Percentiles rank a stretch among this genome's conserved stretches.
Evolutionary conservation across 805 yeast genomes (phyloP).

Genomic region (Kazachstania bromeliacearum): DNA sequence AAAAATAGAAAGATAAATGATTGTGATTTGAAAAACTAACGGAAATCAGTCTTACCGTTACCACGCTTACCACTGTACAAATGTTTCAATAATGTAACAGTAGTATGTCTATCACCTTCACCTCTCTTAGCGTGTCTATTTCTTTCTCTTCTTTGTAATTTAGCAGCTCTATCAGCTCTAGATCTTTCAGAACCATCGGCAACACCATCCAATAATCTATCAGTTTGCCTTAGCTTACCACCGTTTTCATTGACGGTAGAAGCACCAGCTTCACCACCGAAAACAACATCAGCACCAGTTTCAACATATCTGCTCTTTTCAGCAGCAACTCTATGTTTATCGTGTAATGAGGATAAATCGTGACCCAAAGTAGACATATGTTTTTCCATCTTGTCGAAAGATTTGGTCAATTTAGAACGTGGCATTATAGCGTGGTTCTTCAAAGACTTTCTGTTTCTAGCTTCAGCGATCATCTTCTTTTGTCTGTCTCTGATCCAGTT

Average conservation of each 20-base stretch:
- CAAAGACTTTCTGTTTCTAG: slow-evolving; percentile 76
- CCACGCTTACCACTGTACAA: slow-evolving; percentile 95
- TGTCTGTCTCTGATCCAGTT: slow-evolving; percentile 93
- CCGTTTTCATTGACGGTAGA: slow-evolving; percentile 28
- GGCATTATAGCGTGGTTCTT: slow-evolving; percentile 86
- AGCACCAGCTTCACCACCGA: slow-evolving; percentile 35
- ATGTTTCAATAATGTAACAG: slow-evolving; percentile 85
- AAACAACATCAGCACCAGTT: slow-evolving; percentile 75
- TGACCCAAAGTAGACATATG: slow-evolving; percentile 88
- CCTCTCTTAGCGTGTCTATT: slow-evolving; percentile 87
- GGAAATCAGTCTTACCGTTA: slow-evolving; percentile 83
- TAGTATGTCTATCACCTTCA: slow-evolving; percentile 88
- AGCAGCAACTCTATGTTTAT: slow-evolving; percentile 36
- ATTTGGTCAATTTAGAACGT: slow-evolving; percentile 72
- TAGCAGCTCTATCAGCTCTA: slow-evolving; percentile 79
- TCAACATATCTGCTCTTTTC: slow-evolving; percentile 33
- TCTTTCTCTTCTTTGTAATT: slow-evolving; percentile 87
- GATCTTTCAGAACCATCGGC: slow-evolving; percentile 69
- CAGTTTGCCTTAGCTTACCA: slow-evolving; percentile 48
- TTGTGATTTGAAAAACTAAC: slow-evolving; percentile 36
- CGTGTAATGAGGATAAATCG: slow-evolving; percentile 61
- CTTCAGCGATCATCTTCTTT: slow-evolving; percentile 83
- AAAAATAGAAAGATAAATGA: too few species aligned
- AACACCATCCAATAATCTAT: slow-evolving; percentile 81
- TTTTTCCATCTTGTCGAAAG: slow-evolving; percentile 70